Evolutionary conservation across 371 early-diverging fungal species (phyloP).

Genomic region (Basidiobolus meristosporus): DNA sequence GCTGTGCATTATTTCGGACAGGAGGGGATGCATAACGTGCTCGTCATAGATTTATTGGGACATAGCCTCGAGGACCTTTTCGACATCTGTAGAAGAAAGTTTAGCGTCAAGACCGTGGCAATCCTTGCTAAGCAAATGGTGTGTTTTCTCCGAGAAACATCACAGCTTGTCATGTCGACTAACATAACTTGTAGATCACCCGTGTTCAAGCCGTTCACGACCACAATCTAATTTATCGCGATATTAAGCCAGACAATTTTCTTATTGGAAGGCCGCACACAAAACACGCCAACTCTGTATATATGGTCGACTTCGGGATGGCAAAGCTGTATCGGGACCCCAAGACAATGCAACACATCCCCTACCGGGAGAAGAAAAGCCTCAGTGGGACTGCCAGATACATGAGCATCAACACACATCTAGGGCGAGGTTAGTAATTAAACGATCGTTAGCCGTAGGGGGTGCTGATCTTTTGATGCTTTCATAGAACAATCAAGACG

Average conservation of each 20-base stretch:
- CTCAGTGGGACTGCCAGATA: slow-evolving; percentile 94
- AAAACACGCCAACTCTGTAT: slow-evolving; percentile 34
- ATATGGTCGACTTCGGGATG: slow-evolving; percentile 94
- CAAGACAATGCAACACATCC: slow-evolving; percentile 85
- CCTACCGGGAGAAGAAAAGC: slow-evolving; percentile 78
- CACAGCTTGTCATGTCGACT: neutral
- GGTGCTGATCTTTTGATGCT: neutral
- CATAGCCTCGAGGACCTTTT: slow-evolving; percentile 94
- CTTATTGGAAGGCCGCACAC: slow-evolving; percentile 64
- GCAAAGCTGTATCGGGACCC: slow-evolving; percentile 93
- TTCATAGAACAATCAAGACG: slow-evolving; percentile 82
- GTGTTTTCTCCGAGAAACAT: slow-evolving; percentile 1
- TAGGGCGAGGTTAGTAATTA: slow-evolving; percentile 47
- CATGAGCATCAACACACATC: slow-evolving; percentile 92
- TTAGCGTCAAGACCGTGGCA: slow-evolving; percentile 83
- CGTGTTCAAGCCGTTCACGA: slow-evolving; percentile 93
- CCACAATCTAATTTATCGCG: slow-evolving; percentile 92
- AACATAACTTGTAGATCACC: slow-evolving; percentile 28
- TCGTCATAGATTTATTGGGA: slow-evolving; percentile 96
- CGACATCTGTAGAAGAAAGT: slow-evolving; percentile 81
- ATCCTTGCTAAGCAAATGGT: slow-evolving; percentile 97
- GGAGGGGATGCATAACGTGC: slow-evolving; percentile 88
- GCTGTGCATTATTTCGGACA: slow-evolving; percentile 88
- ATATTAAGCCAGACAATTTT: slow-evolving; percentile 99
- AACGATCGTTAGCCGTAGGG: neutral